phyloP scores from a whole-genome alignment of 768 basidiomycete genomes.

The Tricholoma flavovirens region DNA sequence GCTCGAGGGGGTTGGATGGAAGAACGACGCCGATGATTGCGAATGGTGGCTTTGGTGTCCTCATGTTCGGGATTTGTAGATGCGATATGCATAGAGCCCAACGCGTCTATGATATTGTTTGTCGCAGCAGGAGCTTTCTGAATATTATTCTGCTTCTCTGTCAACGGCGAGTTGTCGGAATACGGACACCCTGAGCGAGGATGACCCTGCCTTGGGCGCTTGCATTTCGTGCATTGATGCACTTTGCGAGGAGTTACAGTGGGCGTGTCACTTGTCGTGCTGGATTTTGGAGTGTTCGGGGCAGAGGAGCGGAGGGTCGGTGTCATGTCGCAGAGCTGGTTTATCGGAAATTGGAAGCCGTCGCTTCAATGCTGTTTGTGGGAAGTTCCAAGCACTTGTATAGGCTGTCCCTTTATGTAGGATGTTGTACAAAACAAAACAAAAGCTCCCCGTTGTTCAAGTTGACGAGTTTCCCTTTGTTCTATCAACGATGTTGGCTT shows the following conservation, averaged over 20 bases:
- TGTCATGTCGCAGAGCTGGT: conserved; percentile 11
- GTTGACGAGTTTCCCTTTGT: conserved; percentile 4
- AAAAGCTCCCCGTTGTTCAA: background rate
- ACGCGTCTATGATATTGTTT: conserved; percentile 32
- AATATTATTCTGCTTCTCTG: conserved; percentile 1
- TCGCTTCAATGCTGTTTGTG: background rate
- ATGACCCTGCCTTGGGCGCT: conserved; percentile 49
- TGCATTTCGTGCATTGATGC: conserved; percentile 52
- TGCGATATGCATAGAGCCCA: conserved; percentile 42
- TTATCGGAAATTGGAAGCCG: background rate
- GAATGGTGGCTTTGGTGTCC: conserved; percentile 27
- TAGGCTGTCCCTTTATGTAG: no score
- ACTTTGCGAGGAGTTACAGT: conserved; percentile 41
- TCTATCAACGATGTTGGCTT: background rate
- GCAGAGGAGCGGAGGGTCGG: conserved; percentile 17
- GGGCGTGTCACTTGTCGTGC: background rate
- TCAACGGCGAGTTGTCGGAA: conserved; percentile 25
- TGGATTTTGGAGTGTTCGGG: conserved; percentile 14
- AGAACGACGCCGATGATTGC: conserved; percentile 27
- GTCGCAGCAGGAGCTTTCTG: conserved; percentile 2
- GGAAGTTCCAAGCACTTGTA: no score
- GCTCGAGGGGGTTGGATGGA: conserved; percentile 24
- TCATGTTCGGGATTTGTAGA: conserved; percentile 20
- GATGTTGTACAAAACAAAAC: no score
- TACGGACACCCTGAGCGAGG: conserved; percentile 59